These are phyloP conservation scores for Globisporangium lucens DNA, from an alignment of 352 stramenopile species.

Conservation along the genomic window DNA sequence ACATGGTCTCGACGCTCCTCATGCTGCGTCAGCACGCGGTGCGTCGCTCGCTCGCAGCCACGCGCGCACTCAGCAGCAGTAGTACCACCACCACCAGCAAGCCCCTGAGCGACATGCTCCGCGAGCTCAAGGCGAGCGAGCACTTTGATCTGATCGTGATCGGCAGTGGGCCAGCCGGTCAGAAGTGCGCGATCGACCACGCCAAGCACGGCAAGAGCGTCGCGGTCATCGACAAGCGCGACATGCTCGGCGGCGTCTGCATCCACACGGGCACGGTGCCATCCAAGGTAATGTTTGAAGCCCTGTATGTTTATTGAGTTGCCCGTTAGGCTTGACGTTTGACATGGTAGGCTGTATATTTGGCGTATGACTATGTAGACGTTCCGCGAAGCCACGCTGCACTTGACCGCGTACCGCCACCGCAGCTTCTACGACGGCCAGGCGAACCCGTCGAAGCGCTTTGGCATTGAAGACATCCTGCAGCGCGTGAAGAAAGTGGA, in stretches of 20 bases:
- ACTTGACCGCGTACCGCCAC: constrained; percentile 87
- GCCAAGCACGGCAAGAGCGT: constrained; percentile 83
- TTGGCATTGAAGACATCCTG: constrained; percentile 81
- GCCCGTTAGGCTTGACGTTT: background rate
- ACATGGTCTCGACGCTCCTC: constrained; percentile 10
- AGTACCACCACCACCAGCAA: background rate
- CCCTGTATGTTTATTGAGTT: background rate
- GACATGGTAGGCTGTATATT: background rate
- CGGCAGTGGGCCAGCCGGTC: constrained; percentile 80
- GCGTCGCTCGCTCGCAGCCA: background rate
- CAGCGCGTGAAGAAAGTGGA: constrained; percentile 84
- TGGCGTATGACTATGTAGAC: constrained; percentile 38
- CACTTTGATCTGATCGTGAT: constrained; percentile 91
- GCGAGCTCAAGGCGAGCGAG: constrained; percentile 78
- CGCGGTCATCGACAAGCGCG: constrained; percentile 86
- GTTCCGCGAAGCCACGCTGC: constrained; percentile 87
- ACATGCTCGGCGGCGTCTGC: constrained; percentile 87
- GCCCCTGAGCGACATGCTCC: constrained; percentile 62
- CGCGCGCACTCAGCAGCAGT: background rate
- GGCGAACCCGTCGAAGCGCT: constrained; percentile 60
- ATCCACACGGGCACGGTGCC: constrained; percentile 89
- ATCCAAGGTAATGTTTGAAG: constrained; percentile 48
- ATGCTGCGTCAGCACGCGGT: constrained; percentile 9
- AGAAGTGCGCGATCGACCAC: constrained; percentile 90
- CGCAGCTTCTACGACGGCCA: constrained; percentile 85